Conservation (phyloP, 2,329 filamentous ascomycete genomes). For the Paraconiothyrium brasiliense region DNA sequence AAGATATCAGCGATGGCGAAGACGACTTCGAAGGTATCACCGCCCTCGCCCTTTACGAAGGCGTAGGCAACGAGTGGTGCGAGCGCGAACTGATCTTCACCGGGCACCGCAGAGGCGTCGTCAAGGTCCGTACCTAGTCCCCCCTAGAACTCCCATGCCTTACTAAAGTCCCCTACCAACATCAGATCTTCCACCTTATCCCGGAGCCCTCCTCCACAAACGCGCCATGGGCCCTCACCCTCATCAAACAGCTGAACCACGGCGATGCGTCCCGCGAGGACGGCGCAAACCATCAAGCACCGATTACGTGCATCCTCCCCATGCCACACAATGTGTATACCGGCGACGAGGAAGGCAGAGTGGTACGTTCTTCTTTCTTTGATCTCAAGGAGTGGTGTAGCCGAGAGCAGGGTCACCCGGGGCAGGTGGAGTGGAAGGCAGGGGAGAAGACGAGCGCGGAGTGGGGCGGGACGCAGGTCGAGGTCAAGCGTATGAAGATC, state of each 20-base stretch:
- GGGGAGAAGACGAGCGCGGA: conserved; percentile 16
- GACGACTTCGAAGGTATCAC: conserved; percentile 76
- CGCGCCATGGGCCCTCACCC: conserved; percentile 74
- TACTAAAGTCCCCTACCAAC: background rate
- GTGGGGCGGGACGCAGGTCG: conserved; percentile 11
- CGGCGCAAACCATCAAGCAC: conserved; percentile 64
- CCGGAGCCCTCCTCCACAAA: conserved; percentile 61
- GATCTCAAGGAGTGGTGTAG: conserved; percentile 19
- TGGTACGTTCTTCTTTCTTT: conserved; percentile 54
- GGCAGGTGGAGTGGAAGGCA: conserved; percentile 27
- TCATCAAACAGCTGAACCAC: conserved; percentile 85
- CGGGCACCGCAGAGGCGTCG: conserved; percentile 82
- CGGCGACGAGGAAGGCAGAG: conserved; percentile 90
- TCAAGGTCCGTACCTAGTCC: conserved; percentile 64
- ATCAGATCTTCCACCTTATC: conserved; percentile 66
- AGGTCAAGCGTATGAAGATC: background rate
- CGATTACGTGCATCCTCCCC: conserved; percentile 86
- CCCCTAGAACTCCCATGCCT: conserved; percentile 4
- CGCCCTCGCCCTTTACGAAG: conserved; percentile 92
- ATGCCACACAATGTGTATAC: conserved; percentile 88
- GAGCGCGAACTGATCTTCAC: conserved; percentile 88
- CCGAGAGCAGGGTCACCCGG: conserved; percentile 17
- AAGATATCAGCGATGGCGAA: conserved; percentile 75
- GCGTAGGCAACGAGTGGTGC: conserved; percentile 88
- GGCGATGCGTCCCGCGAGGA: conserved; percentile 73